Percentiles rank a stretch among this genome's conserved stretches.
Conservation (phyloP, 2,329 filamentous ascomycete genomes). For the Calonectria henricotiae region DNA sequence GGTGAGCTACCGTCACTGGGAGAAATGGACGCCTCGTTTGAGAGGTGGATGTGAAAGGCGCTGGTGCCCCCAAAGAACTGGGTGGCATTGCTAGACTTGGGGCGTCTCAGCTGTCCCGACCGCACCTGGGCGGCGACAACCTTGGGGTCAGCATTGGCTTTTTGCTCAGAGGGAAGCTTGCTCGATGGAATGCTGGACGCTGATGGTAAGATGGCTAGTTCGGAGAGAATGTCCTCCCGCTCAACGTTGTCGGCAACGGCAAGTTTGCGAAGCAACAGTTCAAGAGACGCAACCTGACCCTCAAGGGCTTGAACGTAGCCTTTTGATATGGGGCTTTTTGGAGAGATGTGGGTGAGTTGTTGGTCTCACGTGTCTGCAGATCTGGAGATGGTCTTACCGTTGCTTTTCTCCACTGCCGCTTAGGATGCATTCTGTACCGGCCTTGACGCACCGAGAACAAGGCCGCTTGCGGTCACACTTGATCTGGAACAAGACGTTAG, state of each 20-base stretch:
- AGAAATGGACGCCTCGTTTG: constrained; percentile 50
- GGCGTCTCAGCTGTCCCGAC: constrained; percentile 59
- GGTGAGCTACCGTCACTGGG: constrained; percentile 36
- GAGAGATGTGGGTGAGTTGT: constrained; percentile 8
- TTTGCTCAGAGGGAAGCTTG: constrained; percentile 43
- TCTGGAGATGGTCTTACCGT: constrained; percentile 52
- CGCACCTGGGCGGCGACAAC: constrained; percentile 55
- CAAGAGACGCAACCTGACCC: constrained; percentile 64
- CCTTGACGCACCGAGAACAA: constrained; percentile 66
- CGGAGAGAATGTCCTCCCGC: constrained; percentile 62
- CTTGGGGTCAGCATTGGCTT: constrained; percentile 53
- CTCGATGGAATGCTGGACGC: constrained; percentile 40
- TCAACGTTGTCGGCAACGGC: constrained; percentile 59
- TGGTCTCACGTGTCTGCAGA: constrained; percentile 4
- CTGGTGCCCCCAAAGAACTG: constrained; percentile 68
- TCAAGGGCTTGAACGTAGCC: constrained; percentile 67
- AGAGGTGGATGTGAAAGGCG: constrained; percentile 62
- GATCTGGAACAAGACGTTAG: constrained; percentile 57
- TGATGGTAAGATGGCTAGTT: constrained; percentile 54
- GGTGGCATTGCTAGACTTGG: constrained; percentile 60
- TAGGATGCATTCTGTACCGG: constrained; percentile 60
- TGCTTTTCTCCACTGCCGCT: constrained; percentile 63
- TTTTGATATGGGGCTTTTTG: constrained; percentile 62
- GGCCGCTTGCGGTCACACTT: constrained; percentile 70
- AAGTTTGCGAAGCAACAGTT: constrained; percentile 64